These are phyloP conservation scores for Backusella liffmaniae DNA, from an alignment of 192 early-diverging fungal genomes.

Conservation along the genomic window DNA sequence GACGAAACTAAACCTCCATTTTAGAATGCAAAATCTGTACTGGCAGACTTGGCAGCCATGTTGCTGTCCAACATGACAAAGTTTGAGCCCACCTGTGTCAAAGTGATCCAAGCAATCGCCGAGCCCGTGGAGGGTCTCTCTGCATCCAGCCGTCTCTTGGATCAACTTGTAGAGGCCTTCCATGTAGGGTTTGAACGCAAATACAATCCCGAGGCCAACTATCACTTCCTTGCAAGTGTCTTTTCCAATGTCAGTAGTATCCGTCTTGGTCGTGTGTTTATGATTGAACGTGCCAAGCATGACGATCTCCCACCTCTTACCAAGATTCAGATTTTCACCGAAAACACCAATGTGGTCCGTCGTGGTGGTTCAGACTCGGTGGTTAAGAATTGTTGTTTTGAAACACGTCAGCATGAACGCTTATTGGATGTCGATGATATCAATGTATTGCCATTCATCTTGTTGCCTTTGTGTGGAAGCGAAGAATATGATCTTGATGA, in stretches of 20 bases:
- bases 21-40: conserved; percentile 62
- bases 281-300: conserved; percentile 62
- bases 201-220: conserved; percentile 82
- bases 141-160: conserved; percentile 58
- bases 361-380: conserved; percentile 84
- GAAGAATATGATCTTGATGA: conserved; percentile 94
- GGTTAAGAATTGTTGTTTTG: conserved; percentile 90
- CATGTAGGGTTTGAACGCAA: conserved; percentile 73
- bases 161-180: conserved; percentile 89
- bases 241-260: conserved; percentile 83
- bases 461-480: conserved; percentile 88
- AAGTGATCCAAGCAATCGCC: conserved; percentile 47
- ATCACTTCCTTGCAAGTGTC: conserved; percentile 85
- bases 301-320: conserved; percentile 72
- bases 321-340: conserved; percentile 84
- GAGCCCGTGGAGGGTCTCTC: conserved; percentile 40
- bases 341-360: conserved; percentile 82
- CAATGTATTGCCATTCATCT: conserved; percentile 83
- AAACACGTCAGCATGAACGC: conserved; percentile 61
- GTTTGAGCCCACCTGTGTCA: conserved; percentile 51
- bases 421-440: conserved; percentile 69
- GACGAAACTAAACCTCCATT: no score
- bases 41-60: conserved; percentile 87
- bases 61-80: conserved; percentile 91
- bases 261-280: conserved; percentile 65